Conservation (phyloP, 1,284 basidiomycete species). For the Rhizopogon hawkerae region DNA sequence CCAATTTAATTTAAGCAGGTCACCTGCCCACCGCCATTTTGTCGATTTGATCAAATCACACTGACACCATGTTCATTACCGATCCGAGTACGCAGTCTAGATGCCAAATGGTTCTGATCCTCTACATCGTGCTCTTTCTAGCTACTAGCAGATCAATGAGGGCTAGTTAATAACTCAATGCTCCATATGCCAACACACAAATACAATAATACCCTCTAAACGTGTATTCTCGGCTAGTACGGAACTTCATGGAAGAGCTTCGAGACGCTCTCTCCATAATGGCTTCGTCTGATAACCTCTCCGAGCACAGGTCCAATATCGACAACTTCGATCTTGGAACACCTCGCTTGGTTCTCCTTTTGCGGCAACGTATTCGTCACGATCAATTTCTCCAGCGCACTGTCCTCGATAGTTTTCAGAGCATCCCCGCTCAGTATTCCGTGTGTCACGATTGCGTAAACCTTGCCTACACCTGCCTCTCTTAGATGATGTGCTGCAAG, state of each 20-base stretch:
- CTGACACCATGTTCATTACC: no score
- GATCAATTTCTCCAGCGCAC: constrained; percentile 87
- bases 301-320: constrained; percentile 94
- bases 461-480: constrained; percentile 83
- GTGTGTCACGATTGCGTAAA: constrained; percentile 95
- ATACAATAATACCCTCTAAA: background rate
- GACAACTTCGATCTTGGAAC: constrained; percentile 90
- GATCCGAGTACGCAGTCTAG: background rate
- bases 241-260: constrained; percentile 81
- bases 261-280: constrained; percentile 78
- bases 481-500: constrained; percentile 84
- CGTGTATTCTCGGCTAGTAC: constrained; percentile 40
- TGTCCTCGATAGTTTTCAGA: constrained; percentile 61
- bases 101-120: background rate
- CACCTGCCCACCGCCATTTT: background rate
- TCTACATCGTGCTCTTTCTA: no score
- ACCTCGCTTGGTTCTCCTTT: constrained; percentile 63
- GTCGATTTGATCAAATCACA: no score
- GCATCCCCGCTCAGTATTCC: constrained; percentile 93
- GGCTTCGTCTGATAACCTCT: constrained; percentile 91
- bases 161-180: background rate
- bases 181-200: background rate
- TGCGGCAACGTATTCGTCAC: constrained; percentile 99
- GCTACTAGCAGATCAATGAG: no score
- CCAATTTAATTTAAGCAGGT: background rate